Base-by-base conservation (phyloP, 441 rosid genomes). In the Manihot esculenta region DNA sequence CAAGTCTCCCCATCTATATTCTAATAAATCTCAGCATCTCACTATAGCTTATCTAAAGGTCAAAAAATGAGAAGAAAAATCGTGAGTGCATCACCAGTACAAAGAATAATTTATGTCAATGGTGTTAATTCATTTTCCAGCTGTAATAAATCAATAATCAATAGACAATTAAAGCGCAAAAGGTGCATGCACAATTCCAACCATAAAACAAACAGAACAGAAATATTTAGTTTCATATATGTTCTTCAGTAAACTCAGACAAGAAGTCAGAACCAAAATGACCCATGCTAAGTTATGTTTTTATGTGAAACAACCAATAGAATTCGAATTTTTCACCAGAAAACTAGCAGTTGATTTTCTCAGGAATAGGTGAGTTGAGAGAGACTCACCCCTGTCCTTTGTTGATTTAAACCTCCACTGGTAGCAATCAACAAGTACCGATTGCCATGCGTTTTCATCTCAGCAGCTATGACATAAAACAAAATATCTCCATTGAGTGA, bases 351-450 rank as follows among this genome's bases (percentile, higher is more conserved):
- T 59, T 54, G 30, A 69, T 18, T 67, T 63, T 45, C 45, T 26
- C 14, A 7, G 30, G 44, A 42, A 62, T 27, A 27, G n/a, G 26
- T n/a, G 18, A 64, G 47, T 26, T 45, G 20, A 69, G 63, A 35
- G 41, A 75, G 62, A 81, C 77, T 82, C 77, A 90, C 97, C 81
- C 96, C 94, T 26, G 93, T 92, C 76, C 91, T 82, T 69, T 89
- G 96, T 82, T 92, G 94, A 82, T 89, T 92, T 79, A 92, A 83
- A 54, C 96, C 97, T 76, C 97, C 96, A 73, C 94, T 92, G 5
- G 96, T 87, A 42, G 87, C 90, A 48, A 92, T 90, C 10, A 82
- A 84, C 83, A 92, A 74, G 84, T 84, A 90, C 5, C 96, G 80
- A 74, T 83, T 78, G 23, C 73, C 74, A 42, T 68, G 81, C 4